A percentile compares a stretch with the other conserved stretches of the same genome.
Conservation (phyloP, 2,329 filamentous ascomycete genomes). For the Hymenoscyphus fructigenus region DNA sequence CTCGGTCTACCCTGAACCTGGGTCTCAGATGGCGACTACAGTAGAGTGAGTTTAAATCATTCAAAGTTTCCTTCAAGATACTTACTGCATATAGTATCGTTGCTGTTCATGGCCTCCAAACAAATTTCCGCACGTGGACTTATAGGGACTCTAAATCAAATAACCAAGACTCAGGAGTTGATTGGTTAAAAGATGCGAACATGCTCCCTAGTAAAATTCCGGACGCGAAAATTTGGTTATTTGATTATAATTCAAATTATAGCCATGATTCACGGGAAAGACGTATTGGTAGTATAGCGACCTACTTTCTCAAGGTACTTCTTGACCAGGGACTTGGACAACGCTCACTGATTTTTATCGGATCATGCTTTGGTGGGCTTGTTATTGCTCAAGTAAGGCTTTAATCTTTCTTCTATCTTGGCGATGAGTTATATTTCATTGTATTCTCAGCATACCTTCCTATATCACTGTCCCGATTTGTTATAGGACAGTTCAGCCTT, state of each 20-base stretch:
- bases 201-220: neutral
- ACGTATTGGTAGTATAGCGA: neutral
- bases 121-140: conserved; percentile 16
- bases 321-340: neutral
- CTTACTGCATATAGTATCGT: neutral
- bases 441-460: too few relatives aligned
- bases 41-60: neutral
- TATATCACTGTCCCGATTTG: too few relatives aligned
- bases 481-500: too few relatives aligned
- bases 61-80: neutral
- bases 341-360: neutral
- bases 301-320: conserved; percentile 15
- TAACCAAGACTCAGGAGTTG: neutral
- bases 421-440: too few relatives aligned
- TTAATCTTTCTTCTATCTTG: too few relatives aligned
- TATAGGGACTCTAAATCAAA: conserved; percentile 13
- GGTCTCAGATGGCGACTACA: neutral
- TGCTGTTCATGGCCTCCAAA: conserved; percentile 4
- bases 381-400: neutral
- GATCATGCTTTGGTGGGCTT: neutral
- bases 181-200: neutral
- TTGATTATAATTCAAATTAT: conserved; percentile 5
- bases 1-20: neutral
- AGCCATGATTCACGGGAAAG: neutral
- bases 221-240: neutral